Evolutionary conservation across 352 stramenopile genomes (phyloP), one percentile per base, ranked within the genome.

Genomic region (Paralagenidium karlingii): DNA sequence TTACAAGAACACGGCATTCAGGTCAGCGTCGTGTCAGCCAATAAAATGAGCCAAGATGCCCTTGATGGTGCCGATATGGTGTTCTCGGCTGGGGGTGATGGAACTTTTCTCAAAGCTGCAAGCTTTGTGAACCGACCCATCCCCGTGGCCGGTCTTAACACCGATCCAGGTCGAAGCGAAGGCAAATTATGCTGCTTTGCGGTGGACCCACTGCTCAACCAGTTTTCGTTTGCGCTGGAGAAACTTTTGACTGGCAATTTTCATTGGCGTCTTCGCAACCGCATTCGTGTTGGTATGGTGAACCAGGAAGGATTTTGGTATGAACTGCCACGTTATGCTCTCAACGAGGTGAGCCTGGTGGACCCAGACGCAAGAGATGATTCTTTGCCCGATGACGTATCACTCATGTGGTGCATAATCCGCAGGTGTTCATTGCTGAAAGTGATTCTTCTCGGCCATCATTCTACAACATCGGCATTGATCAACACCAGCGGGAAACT

Each of bases 341-440:
- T 93, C 21, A 93, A 93, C 45, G 79, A 92, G 64, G n/a, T n/a
- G n/a, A 38, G 13, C 13, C 13, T 16, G 13, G 28, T 16, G 16
- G 28, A 16, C 16, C 16, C 28, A 13, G 28, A 13, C 13, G 28
- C 16, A 16, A 33, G 13, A 16, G 13, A 33, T 13, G 28, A 13
- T n/a, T n/a, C n/a, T 33, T n/a, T n/a, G n/a, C n/a, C n/a, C n/a
- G 29, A 9, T 8, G 9, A 42, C 24, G 13, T 43, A 19, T 7
- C 25, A 41, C 26, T 12, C 24, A 10, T 12, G 37, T 41, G 18
- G 13, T 41, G n/a, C 52, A 40, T n/a, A n/a, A n/a, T n/a, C n/a
- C n/a, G n/a, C n/a, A n/a, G n/a, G 77, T 93, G 29, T 93, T 93
- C 43, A 90, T 93, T 44, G 79, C 79, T 8, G 79, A 93, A 53